phyloP scores from a whole-genome alignment of 116 monocot genomes.

The Phalaenopsis hybrid region DNA sequence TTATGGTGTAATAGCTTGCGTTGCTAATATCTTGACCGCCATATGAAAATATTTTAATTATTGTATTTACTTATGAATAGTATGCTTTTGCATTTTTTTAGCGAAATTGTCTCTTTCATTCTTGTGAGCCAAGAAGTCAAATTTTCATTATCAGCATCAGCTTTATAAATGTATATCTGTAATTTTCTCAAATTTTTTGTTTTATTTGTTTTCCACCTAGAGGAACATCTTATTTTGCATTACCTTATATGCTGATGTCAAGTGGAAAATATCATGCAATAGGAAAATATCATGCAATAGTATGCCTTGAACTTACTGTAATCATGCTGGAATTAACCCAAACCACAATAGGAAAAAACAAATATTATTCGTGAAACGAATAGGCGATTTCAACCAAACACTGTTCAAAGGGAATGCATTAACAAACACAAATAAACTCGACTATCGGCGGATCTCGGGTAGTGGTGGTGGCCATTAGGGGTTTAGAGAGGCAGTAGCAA shows the following conservation, averaged over 20 bases:
- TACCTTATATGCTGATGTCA: not conserved
- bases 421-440: too few species aligned
- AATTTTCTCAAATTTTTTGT: not conserved
- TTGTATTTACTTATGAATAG: not conserved
- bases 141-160: not conserved
- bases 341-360: too few species aligned
- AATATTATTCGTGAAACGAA: too few species aligned
- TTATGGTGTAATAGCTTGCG: not conserved
- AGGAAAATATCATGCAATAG: too few species aligned
- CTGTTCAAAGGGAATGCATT: too few species aligned
- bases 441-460: too few species aligned
- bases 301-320: not conserved
- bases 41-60: not conserved
- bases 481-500: too few species aligned
- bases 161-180: not conserved
- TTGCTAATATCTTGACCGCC: not conserved
- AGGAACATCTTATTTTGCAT: not conserved
- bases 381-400: too few species aligned
- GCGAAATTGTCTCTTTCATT: not conserved
- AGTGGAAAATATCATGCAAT: not conserved
- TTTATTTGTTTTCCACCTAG: not conserved
- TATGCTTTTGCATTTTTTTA: not conserved
- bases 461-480: too few species aligned
- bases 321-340: too few species aligned
- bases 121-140: not conserved